phyloP scores from a whole-genome alignment of 2,329 filamentous ascomycete species.

The Fusarium siculi region DNA sequence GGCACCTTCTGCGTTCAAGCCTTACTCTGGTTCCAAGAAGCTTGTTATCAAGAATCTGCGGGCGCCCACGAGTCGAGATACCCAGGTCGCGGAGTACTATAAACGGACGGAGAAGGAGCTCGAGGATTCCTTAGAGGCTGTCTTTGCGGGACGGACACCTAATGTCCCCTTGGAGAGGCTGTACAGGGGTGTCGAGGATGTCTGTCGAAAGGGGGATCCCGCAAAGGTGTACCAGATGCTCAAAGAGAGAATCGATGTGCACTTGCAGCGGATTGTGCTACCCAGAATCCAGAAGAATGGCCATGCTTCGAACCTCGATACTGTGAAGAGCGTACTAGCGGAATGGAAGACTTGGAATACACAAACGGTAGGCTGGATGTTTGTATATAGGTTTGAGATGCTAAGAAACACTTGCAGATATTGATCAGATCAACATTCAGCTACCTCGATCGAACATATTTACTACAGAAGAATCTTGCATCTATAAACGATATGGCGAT shows the following conservation, averaged over 20 bases:
- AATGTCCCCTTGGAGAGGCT: slow-evolving; percentile 85
- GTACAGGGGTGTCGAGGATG: slow-evolving; percentile 90
- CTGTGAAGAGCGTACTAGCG: slow-evolving; percentile 65
- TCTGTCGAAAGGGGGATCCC: slow-evolving; percentile 83
- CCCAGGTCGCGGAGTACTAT: slow-evolving; percentile 81
- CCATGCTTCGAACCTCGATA: slow-evolving; percentile 67
- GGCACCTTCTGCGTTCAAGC: slow-evolving; percentile 67
- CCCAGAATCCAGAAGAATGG: slow-evolving; percentile 62
- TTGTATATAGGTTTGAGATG: neutral
- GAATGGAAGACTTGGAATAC: slow-evolving; percentile 83
- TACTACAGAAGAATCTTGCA: slow-evolving; percentile 75
- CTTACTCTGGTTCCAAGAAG: slow-evolving; percentile 81
- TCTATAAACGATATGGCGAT: slow-evolving; percentile 87
- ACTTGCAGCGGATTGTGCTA: slow-evolving; percentile 72
- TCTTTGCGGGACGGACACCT: slow-evolving; percentile 75
- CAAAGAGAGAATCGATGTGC: slow-evolving; percentile 70
- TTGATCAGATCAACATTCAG: slow-evolving; percentile 90
- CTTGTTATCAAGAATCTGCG: slow-evolving; percentile 95
- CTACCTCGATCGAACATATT: slow-evolving; percentile 90
- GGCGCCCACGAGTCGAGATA: slow-evolving; percentile 62
- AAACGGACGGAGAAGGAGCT: slow-evolving; percentile 79
- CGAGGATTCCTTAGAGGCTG: slow-evolving; percentile 74
- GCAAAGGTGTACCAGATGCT: slow-evolving; percentile 74
- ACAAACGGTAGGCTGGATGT: slow-evolving; percentile 69
- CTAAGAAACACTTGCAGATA: slow-evolving; percentile 58